Conservation (phyloP, 805 yeast genomes). For the Candida boleticola region DNA sequence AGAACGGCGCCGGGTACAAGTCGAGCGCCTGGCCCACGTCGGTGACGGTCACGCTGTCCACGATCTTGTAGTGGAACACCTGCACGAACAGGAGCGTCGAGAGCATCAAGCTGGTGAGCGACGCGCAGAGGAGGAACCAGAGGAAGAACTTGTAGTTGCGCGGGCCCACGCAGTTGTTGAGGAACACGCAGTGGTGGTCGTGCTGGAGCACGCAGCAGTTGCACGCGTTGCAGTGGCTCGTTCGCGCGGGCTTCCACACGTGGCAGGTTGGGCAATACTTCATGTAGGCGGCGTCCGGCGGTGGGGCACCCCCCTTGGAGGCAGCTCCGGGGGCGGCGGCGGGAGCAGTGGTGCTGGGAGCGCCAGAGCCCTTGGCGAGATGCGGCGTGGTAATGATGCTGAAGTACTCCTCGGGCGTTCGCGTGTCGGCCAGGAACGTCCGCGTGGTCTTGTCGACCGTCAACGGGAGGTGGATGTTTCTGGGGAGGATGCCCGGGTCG, state of each 20-base stretch:
- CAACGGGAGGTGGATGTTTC: conserved; percentile 56
- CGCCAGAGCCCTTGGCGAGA: not conserved
- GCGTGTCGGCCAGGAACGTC: conserved; percentile 14
- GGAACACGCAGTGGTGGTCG: conserved; percentile 74
- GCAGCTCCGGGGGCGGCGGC: not conserved
- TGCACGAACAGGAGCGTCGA: conserved; percentile 19
- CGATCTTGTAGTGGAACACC: conserved; percentile 19
- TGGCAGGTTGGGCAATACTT: conserved; percentile 56
- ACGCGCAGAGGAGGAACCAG: conserved; percentile 28
- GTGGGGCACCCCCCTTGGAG: not conserved
- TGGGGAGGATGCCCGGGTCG: conserved; percentile 73
- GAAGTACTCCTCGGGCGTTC: conserved; percentile 56
- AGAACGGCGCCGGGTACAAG: conserved; percentile 37
- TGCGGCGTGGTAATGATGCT: conserved; percentile 51
- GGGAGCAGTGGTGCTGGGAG: not conserved
- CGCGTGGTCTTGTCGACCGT: conserved; percentile 13
- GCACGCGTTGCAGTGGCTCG: conserved; percentile 67
- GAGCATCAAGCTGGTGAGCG: conserved; percentile 18
- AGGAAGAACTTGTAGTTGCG: conserved; percentile 36
- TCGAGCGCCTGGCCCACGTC: conserved; percentile 16
- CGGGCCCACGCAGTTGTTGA: conserved; percentile 45
- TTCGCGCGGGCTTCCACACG: conserved; percentile 72
- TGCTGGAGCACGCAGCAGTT: conserved; percentile 59
- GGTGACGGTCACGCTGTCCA: conserved; percentile 26
- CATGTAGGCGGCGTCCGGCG: conserved; percentile 29